phyloP scores from a whole-genome alignment of 1,284 basidiomycete genomes.

The Ceratorhiza oryzae-sativae region DNA sequence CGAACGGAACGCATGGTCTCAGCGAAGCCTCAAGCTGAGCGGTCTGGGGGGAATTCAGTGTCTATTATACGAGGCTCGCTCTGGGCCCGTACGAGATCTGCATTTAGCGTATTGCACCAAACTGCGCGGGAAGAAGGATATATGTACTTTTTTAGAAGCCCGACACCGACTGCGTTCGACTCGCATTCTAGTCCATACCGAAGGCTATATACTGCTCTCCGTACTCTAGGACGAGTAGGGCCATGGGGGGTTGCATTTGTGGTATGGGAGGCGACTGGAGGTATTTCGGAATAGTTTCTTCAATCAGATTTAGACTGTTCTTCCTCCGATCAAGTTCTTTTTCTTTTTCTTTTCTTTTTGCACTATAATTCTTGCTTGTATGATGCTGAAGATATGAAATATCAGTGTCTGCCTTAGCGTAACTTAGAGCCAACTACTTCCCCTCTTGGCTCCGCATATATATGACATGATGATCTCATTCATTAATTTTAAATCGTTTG shows the following conservation, averaged over 20 bases:
- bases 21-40: background rate
- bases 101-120: slow-evolving; percentile 9
- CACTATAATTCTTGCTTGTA: too few species aligned
- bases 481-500: too few species aligned
- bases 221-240: slow-evolving; percentile 72
- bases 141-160: slow-evolving; percentile 20
- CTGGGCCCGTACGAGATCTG: background rate
- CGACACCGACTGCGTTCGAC: slow-evolving; percentile 8
- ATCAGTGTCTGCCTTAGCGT: too few species aligned
- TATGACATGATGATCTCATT: too few species aligned
- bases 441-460: too few species aligned
- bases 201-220: slow-evolving; percentile 54
- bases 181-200: slow-evolving; percentile 44
- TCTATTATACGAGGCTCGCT: background rate
- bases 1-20: slow-evolving; percentile 46
- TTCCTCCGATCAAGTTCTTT: too few species aligned
- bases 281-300: slow-evolving; percentile 6
- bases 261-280: slow-evolving; percentile 73
- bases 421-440: too few species aligned
- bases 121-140: slow-evolving; percentile 19
- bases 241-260: slow-evolving; percentile 83
- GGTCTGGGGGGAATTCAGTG: background rate
- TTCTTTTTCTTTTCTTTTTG: too few species aligned
- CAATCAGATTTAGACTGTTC: too few species aligned
- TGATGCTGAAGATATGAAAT: too few species aligned